Percentiles rank a stretch among this genome's conserved stretches.
phyloP scores from a whole-genome alignment of 805 yeast genomes.

The Candida maesae region DNA sequence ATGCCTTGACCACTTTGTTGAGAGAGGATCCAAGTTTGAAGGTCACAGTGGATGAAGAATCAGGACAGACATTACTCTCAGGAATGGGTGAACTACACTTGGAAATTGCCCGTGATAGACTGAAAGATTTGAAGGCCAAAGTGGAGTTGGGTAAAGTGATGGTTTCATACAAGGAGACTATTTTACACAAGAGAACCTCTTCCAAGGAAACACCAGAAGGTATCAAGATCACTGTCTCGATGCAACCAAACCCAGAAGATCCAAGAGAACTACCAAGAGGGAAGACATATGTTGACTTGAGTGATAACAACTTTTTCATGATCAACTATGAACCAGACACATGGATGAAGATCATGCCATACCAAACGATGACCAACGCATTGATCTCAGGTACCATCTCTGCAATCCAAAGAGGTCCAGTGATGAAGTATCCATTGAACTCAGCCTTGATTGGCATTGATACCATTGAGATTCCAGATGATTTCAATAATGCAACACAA shows the following conservation, averaged over 20 bases:
- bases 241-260: conserved; percentile 31
- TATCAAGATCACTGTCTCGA: conserved; percentile 27
- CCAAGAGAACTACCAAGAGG: conserved; percentile 25
- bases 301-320: conserved; percentile 34
- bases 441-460: conserved; percentile 52
- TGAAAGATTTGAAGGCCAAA: conserved; percentile 79
- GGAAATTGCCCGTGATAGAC: conserved; percentile 78
- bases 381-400: conserved; percentile 56
- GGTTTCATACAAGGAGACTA: conserved; percentile 85
- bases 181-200: conserved; percentile 21
- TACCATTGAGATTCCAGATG: conserved; percentile 50
- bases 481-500: conserved; percentile 34
- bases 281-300: conserved; percentile 27
- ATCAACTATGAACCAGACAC: conserved; percentile 27
- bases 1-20: conserved; percentile 60
- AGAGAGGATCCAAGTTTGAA: conserved; percentile 89
- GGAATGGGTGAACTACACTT: conserved; percentile 98
- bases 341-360: conserved; percentile 44
- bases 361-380: conserved; percentile 44
- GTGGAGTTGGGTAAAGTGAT: conserved; percentile 78
- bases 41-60: conserved; percentile 70
- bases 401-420: conserved; percentile 65
- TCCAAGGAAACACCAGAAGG: conserved; percentile 22
- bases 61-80: conserved; percentile 82
- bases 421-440: conserved; percentile 48